Evolutionary conservation across 768 basidiomycete genomes (phyloP).

Genomic region (Leucogyrophana mollusca): DNA sequence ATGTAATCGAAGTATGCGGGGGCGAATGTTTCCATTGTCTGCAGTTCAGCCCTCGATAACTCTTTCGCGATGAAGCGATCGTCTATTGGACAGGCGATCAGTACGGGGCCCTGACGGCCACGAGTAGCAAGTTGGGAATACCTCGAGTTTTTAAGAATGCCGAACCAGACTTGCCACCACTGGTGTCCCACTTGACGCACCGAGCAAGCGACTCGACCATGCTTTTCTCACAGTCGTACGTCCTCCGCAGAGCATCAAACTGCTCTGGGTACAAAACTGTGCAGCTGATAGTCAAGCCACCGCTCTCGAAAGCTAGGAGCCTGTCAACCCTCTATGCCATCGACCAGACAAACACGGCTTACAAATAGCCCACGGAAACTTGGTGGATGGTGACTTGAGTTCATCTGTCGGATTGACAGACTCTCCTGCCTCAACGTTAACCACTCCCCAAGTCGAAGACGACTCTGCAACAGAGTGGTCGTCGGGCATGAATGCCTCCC

Average conservation of each 20-base stretch:
- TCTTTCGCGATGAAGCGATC: conserved; percentile 99
- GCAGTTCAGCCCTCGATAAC: conserved; percentile 84
- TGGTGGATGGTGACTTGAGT: conserved; percentile 71
- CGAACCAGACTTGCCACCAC: conserved; percentile 95
- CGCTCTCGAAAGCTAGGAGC: conserved; percentile 80
- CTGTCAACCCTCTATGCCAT: conserved; percentile 1
- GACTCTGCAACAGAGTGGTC: conserved; percentile 80
- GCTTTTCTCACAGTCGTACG: conserved; percentile 91
- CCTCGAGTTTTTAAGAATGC: conserved; percentile 96
- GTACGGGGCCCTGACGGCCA: background rate
- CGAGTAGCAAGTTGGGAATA: conserved; percentile 27
- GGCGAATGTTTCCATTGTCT: conserved; percentile 95
- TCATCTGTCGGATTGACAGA: conserved; percentile 73
- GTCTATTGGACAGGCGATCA: conserved; percentile 46
- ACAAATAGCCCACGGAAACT: conserved; percentile 82
- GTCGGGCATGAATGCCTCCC: conserved; percentile 92
- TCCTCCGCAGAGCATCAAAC: conserved; percentile 89
- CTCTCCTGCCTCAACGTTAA: conserved; percentile 74
- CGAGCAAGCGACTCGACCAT: conserved; percentile 92
- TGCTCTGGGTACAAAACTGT: conserved; percentile 95
- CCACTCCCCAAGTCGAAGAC: conserved; percentile 89
- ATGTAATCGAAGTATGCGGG: conserved; percentile 98
- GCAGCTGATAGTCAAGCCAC: conserved; percentile 87
- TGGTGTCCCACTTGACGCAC: conserved; percentile 95
- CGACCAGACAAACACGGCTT: conserved; percentile 22